phyloP scores from a whole-genome alignment of 805 yeast species.

The Torulaspora quercuum region DNA sequence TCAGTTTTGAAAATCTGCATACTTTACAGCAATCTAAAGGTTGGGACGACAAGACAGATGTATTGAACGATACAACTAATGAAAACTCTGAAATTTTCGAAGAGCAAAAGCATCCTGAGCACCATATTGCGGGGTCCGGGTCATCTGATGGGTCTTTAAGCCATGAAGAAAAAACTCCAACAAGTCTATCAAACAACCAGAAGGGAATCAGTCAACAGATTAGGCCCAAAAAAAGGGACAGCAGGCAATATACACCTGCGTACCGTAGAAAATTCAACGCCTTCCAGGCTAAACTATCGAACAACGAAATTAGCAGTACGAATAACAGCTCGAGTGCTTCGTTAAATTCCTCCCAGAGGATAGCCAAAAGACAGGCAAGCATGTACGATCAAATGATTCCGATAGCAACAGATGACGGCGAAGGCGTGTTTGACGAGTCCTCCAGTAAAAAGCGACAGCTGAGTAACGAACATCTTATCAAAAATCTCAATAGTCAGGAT shows the following conservation, averaged over 20 bases:
- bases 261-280: constrained; percentile 37
- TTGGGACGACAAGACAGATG: constrained; percentile 7
- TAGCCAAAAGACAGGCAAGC: constrained; percentile 17
- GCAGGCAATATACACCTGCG: constrained; percentile 38
- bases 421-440: constrained; percentile 8
- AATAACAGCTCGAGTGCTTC: constrained; percentile 21
- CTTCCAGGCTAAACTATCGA: constrained; percentile 23
- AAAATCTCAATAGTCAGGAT: constrained; percentile 26
- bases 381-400: constrained; percentile 30
- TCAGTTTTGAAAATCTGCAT: constrained; percentile 33
- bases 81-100: constrained; percentile 9
- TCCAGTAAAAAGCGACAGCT: constrained; percentile 9
- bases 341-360: constrained; percentile 17
- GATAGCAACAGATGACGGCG: constrained; percentile 8
- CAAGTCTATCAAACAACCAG: constrained; percentile 4
- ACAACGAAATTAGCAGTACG: constrained; percentile 22
- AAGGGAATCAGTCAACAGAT: constrained; percentile 7
- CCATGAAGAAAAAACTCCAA: constrained; percentile 13
- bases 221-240: constrained; percentile 8
- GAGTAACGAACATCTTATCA: constrained; percentile 22
- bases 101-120: constrained; percentile 7
- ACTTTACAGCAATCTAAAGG: constrained; percentile 21
- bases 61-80: constrained; percentile 1
- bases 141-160: constrained; percentile 21
- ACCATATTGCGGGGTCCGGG: constrained; percentile 16